Base-by-base conservation (phyloP, 495 filamentous ascomycete genomes). In the Lindgomyces ingoldianus region DNA sequence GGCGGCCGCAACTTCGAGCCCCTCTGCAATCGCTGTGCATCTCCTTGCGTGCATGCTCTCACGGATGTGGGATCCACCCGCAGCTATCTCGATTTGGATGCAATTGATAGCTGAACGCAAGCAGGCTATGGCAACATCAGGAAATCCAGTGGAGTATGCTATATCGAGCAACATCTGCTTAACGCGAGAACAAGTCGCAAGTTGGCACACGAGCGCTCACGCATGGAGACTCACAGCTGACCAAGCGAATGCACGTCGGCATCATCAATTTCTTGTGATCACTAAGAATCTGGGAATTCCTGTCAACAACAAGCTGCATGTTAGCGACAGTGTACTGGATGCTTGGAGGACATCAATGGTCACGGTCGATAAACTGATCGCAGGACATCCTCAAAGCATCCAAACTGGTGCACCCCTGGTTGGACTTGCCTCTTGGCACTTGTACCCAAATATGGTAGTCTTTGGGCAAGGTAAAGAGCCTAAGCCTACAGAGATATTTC, bases 31-130 rank as follows among this genome's bases (percentile, higher is more conserved):
- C 30, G 19, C 52, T 3, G 14, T 55, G 30, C 52, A 55, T 21
- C 52, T 55, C 18, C 19, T 55, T 3, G 52, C 52, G 3, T 55
- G 52, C 22, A 55, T 55, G 52, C 30, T 55, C 14, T 24, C 52
- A 18, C 25, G 52, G 4, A 55, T 55, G 4, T 55, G 18, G 14
- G 3, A 4, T 3, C 3, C 10, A n/a, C 26, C 4, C 3, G 27
- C 33, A 41, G 52, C 52, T 19, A 41, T 27, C n/a, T 33, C 52
- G 22, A 41, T 55, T 11, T 55, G 52, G 52, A 24, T 12, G 4
- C 4, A 55, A 21, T 11, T 55, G 3, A 19, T 55, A 3, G 52
- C 33, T 3, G 3, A 41, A 36, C 4, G 52, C 12, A 55, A 47
- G 21, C 6, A 47, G n/a, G 44, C 18, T 24, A 4, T 36, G n/a